Conservation (phyloP, 305 asterid genomes). For the Fraxinus platypoda region DNA sequence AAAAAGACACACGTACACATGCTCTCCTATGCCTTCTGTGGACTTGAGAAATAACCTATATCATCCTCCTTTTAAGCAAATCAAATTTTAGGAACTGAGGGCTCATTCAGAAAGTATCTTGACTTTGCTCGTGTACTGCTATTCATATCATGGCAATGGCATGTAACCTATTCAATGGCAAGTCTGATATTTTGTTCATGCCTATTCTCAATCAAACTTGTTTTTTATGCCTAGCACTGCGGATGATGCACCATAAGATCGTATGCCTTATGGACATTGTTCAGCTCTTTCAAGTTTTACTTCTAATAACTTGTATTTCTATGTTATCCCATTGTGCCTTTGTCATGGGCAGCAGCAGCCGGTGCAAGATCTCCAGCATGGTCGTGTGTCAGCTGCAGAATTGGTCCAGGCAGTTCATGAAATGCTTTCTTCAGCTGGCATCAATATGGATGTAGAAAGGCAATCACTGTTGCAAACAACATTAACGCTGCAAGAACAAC, state of each 20-base stretch:
- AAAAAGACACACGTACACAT: not conserved
- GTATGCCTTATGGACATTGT: not conserved
- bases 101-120: not conserved
- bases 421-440: slow-evolving; percentile 95
- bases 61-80: not conserved
- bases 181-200: not conserved
- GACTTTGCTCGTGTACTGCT: not conserved
- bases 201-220: not conserved
- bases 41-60: not conserved
- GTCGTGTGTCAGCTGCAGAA: slow-evolving; percentile 84
- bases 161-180: not conserved
- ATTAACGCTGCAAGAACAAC: slow-evolving; percentile 78
- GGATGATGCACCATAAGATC: not conserved
- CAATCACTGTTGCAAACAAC: slow-evolving; percentile 71
- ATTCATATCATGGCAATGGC: not conserved
- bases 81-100: not conserved
- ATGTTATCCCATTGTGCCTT: slow-evolving; percentile 9
- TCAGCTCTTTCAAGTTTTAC: slow-evolving; percentile 1
- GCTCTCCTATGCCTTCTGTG: not conserved
- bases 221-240: not conserved
- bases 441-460: slow-evolving; percentile 71
- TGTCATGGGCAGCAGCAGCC: slow-evolving; percentile 50
- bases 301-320: slow-evolving; percentile 10
- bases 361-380: slow-evolving; percentile 69
- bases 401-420: slow-evolving; percentile 94